Base-by-base conservation (phyloP, 139 green algal species). In the Auxenochlorella pyrenoidosa region DNA sequence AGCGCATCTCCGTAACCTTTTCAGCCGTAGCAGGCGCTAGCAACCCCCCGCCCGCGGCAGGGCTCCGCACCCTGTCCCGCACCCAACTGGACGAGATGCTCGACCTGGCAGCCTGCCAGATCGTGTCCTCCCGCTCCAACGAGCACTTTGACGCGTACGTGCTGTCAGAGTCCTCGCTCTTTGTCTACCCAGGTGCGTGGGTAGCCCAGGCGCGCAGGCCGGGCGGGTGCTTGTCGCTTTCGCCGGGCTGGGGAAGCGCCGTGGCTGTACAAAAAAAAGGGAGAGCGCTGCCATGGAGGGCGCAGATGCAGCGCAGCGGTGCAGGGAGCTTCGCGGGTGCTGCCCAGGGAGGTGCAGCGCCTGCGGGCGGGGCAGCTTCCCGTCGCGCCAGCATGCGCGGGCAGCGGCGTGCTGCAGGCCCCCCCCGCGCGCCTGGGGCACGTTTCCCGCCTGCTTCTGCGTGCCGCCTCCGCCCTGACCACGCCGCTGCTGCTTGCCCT, bases 121-220 rank as follows among this genome's bases (percentile, higher is more conserved):
- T 99, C 89, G 96, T 99, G 0, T 99, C 96, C 47, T 84, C 86
- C 58, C 89, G 93, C 58, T 91, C 79, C 89, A 97, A 97, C 91
- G 30, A 79, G 5, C 4, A 90, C 30, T 96, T 99, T 66, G 98
- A 99, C 91, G 95, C 97, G 2, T 99, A 99, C 86, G 97, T 99
- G 40, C 94, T 99, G 65, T 98, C 95, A 3, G 98, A 99, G 94
- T 97, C 91, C 63, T 96, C 89, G 77, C 92, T 99, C 54, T 99
- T 99, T 90, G 94, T 99, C n/a, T 98, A 98, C 88, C 93, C 96
- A 5, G 90, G 84, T 82, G 97, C 94, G 89, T 54, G 3, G 3
- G 47, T 3, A 18, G 5, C 22, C 71, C 8, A 6, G 47, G 8
- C 6, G 47, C 47, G 24, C 22, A 22, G 34, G 63, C 19, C 8